These are phyloP conservation scores for Bipolaris zeicola DNA, from an alignment of 2,329 filamentous ascomycete genomes.

Conservation along the genomic window DNA sequence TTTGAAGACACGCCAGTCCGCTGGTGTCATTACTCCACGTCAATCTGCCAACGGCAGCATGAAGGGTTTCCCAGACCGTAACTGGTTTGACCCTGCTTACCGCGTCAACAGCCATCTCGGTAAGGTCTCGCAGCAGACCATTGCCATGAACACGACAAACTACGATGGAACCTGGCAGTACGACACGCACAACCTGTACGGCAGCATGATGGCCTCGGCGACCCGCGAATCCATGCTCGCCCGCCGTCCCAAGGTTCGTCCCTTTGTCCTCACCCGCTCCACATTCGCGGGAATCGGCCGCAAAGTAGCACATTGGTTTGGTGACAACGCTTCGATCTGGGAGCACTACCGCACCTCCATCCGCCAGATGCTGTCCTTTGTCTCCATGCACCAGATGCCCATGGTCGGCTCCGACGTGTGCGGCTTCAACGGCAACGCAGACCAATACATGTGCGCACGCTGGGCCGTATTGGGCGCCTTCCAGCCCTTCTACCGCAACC, in stretches of 20 bases:
- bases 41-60: slow-evolving; percentile 45
- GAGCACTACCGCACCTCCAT: slow-evolving; percentile 52
- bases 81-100: slow-evolving; percentile 70
- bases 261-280: slow-evolving; percentile 75
- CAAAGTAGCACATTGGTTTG: slow-evolving; percentile 66
- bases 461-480: slow-evolving; percentile 78
- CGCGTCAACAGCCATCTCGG: slow-evolving; percentile 66
- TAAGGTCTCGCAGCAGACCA: slow-evolving; percentile 53
- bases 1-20: background rate
- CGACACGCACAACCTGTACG: slow-evolving; percentile 79
- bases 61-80: slow-evolving; percentile 65
- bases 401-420: slow-evolving; percentile 70
- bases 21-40: slow-evolving; percentile 9
- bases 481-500: slow-evolving; percentile 76
- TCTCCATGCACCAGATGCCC: slow-evolving; percentile 55
- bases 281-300: slow-evolving; percentile 75
- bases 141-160: slow-evolving; percentile 71
- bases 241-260: slow-evolving; percentile 67
- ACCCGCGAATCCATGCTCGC: slow-evolving; percentile 69
- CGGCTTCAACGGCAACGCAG: slow-evolving; percentile 72
- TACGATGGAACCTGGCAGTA: slow-evolving; percentile 71
- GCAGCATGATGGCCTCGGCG: slow-evolving; percentile 72
- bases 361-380: slow-evolving; percentile 53
- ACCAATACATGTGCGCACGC: slow-evolving; percentile 72
- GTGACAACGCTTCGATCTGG: slow-evolving; percentile 58